These are phyloP conservation scores for Neonectria neomacrospora DNA, from an alignment of 2,329 filamentous ascomycete species.

Conservation along the genomic window DNA sequence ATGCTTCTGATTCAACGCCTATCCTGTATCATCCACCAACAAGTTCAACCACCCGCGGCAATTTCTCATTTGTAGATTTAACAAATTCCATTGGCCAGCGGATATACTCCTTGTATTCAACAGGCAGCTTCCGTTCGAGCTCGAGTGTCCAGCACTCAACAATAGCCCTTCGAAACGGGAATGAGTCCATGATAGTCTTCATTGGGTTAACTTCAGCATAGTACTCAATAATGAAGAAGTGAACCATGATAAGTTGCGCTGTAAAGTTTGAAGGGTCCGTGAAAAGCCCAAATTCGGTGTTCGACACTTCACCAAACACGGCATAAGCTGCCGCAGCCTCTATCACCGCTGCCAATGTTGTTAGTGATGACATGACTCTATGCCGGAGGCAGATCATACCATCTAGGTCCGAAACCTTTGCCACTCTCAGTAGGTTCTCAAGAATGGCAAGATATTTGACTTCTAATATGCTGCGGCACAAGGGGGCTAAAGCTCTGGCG, in stretches of 20 bases:
- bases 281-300: conserved; percentile 27
- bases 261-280: conserved; percentile 19
- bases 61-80: background rate
- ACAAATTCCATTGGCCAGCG: conserved; percentile 26
- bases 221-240: conserved; percentile 34
- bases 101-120: conserved; percentile 12
- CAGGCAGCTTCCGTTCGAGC: conserved; percentile 18
- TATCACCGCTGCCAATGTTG: background rate
- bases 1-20: background rate
- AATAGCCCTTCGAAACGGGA: conserved; percentile 22
- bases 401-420: conserved; percentile 12
- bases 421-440: conserved; percentile 8
- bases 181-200: conserved; percentile 20
- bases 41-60: background rate
- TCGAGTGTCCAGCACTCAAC: conserved; percentile 22
- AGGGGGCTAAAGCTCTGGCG: conserved; percentile 1
- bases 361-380: background rate
- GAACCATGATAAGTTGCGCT: conserved; percentile 26
- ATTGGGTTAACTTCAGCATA: conserved; percentile 13
- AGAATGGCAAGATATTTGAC: conserved; percentile 19
- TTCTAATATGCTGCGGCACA: conserved; percentile 27
- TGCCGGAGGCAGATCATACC: background rate
- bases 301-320: conserved; percentile 11
- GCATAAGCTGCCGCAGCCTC: conserved; percentile 17
- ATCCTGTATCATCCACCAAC: background rate